Conservation (phyloP, 2,329 filamentous ascomycete species). For the Colletotrichum liaoningense region DNA sequence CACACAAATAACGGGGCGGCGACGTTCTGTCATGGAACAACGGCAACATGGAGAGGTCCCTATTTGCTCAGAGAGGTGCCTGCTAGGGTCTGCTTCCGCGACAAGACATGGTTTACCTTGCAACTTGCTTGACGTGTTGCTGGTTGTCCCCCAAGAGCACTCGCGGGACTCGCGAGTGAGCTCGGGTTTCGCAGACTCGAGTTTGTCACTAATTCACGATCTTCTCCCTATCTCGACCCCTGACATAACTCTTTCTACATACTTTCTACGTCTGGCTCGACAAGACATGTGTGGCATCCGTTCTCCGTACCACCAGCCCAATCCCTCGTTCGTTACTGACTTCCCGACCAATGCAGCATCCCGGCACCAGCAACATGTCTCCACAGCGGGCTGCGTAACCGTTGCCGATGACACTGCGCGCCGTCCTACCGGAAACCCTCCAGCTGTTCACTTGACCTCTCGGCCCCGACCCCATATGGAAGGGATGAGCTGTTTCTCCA, state of each 20-base stretch:
- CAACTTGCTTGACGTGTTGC: not conserved
- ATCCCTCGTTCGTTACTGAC: not conserved
- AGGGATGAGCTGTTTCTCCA: constrained; percentile 23
- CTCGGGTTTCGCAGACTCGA: not conserved
- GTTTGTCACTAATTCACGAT: not conserved
- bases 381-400: constrained; percentile 4
- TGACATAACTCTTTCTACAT: not conserved
- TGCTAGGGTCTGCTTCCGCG: constrained; percentile 14
- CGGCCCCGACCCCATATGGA: constrained; percentile 12
- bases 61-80: constrained; percentile 1
- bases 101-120: constrained; percentile 18
- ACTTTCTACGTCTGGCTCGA: not conserved
- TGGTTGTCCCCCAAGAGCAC: not conserved
- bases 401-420: constrained; percentile 16
- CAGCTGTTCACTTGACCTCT: constrained; percentile 33
- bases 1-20: constrained; percentile 25
- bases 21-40: not conserved
- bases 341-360: constrained; percentile 1
- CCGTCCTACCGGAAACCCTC: constrained; percentile 32
- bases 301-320: not conserved
- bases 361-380: constrained; percentile 8
- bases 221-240: not conserved
- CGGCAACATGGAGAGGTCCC: not conserved
- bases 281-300: not conserved
- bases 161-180: no score